Evolutionary conservation across 1,284 basidiomycete species (phyloP), one percentile per base, ranked within the genome.

Genomic region (Melampsora americana): DNA sequence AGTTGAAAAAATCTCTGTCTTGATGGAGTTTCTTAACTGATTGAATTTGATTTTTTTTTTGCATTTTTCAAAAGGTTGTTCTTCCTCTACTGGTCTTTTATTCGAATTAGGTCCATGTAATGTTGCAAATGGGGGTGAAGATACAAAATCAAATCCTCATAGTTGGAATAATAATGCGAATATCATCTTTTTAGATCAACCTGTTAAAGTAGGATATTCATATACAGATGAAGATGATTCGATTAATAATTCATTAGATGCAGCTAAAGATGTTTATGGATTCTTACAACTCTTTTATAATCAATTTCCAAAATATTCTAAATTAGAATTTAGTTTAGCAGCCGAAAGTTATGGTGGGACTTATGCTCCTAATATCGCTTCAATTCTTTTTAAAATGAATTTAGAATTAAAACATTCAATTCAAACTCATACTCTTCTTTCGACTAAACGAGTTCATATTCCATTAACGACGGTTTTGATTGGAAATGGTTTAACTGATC

Each of bases 401-500:
- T 86, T 88, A 82, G 85, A 79, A 32, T 44, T 72, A n/a, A 16
- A 20, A 44, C 39, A 44, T 30, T 77, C 42, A 53, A 70, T 30
- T 65, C 75, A 79, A 48, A 80, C 82, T 82, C 67, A 82, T 87
- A 70, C 85, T 84, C 9, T 35, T 3, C 3, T 35, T 3, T 80
- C 81, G 1, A 11, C 77, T 83, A 5, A 83, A 82, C 79, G 86
- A 85, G 77, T 64, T 26, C 50, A 53, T 66, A 88, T 95, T 83
- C 91, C 92, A 83, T 86, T 95, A 60, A 87, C 86, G 53, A 91
- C 90, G 0, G 83, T 95, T 60, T 86, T 95, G 79, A 87, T 95
- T 69, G 93, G 89, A 12, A 93, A 92, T 80, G 92, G 91, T 16
- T 83, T 89, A 50, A 93, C 92, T 0, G 90, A 94, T 79, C 90